Percentiles rank a stretch among this genome's conserved stretches.
Evolutionary conservation across 345 rosid genomes (phyloP).

Genomic region (thale cress (Arabidopsis thaliana)): TAIR10.1 NC_003070.9:7079001-7079500

Average conservation of each 20-base stretch:
- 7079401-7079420: constrained; percentile 88
- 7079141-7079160: constrained; percentile 8
- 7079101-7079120: constrained; percentile 87
- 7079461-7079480: constrained; percentile 15
- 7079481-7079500: neutral
- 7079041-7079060: constrained; percentile 56
- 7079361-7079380: constrained; percentile 92
- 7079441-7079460: constrained; percentile 27
- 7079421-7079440: constrained; percentile 17
- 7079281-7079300: constrained; percentile 50
- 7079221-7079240: constrained; percentile 92
- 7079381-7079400: constrained; percentile 67
- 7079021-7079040: neutral
- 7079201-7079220: neutral
- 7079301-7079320: neutral
- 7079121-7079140: constrained; percentile 55
- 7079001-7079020: neutral
- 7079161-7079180: neutral
- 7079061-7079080: constrained; percentile 95
- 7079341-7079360: constrained; percentile 69
- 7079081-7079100: constrained; percentile 90
- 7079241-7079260: constrained; percentile 97
- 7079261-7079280: constrained; percentile 98
- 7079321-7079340: constrained; percentile 5
- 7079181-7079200: neutral